Percentiles rank a stretch among this genome's conserved stretches.
phyloP scores from a whole-genome alignment of 768 basidiomycete genomes.

The Boletus huronensis region DNA sequence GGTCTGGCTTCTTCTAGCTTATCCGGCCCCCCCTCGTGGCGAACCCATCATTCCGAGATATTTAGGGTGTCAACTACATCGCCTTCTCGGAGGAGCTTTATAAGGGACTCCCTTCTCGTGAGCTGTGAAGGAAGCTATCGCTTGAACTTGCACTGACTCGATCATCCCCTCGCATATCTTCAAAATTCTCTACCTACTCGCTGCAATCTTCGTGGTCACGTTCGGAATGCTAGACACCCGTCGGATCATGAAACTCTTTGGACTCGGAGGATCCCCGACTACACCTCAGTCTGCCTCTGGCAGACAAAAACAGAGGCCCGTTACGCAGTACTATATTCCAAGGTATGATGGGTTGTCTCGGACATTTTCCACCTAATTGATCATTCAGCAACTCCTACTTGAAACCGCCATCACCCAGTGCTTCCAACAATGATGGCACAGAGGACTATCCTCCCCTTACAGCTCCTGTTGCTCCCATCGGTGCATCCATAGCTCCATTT shows the following conservation, averaged over 20 bases:
- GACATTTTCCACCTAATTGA: neutral
- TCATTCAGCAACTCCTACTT: constrained; percentile 10
- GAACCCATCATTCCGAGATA: constrained; percentile 12
- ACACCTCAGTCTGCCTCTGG: constrained; percentile 21
- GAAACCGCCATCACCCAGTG: constrained; percentile 12
- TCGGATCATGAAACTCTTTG: constrained; percentile 32
- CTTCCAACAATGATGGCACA: constrained; percentile 3
- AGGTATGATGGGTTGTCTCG: constrained; percentile 10
- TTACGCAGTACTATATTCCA: constrained; percentile 24
- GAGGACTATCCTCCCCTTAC: constrained; percentile 33
- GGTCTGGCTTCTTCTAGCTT: constrained; percentile 1
- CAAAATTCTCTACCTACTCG: constrained; percentile 30
- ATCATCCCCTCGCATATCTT: constrained; percentile 8
- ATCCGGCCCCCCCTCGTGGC: constrained; percentile 20
- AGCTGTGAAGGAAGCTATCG: constrained; percentile 13
- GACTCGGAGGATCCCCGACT: constrained; percentile 28
- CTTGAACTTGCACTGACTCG: constrained; percentile 11
- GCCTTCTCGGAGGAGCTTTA: constrained; percentile 26
- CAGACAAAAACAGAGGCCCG: constrained; percentile 19
- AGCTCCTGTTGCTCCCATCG: constrained; percentile 27
- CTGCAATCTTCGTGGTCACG: constrained; percentile 16
- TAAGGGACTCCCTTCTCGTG: constrained; percentile 21
- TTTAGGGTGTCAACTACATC: constrained; percentile 19
- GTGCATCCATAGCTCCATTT: constrained; percentile 31
- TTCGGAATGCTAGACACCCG: constrained; percentile 33